phyloP scores from a whole-genome alignment of 2,329 filamentous ascomycete genomes.

The Stagonosporopsis tanaceti region DNA sequence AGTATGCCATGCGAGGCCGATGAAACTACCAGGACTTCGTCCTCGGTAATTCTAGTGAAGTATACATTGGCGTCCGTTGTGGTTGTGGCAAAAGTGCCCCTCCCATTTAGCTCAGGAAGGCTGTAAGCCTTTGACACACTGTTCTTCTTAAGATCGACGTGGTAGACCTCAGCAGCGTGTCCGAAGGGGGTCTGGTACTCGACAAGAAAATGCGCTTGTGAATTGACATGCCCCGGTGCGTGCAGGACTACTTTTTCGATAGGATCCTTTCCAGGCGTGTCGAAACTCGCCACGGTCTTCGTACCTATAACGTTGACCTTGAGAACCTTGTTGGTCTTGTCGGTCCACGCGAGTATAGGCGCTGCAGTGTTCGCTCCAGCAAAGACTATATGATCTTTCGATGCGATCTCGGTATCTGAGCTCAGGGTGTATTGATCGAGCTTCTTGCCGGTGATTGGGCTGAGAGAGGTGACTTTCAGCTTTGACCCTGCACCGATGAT shows the following conservation, averaged over 20 bases:
- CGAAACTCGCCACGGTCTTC: slow-evolving; percentile 55
- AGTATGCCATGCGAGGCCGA: slow-evolving; percentile 80
- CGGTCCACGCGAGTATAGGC: slow-evolving; percentile 79
- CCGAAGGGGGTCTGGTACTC: slow-evolving; percentile 75
- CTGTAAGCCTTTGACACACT: slow-evolving; percentile 80
- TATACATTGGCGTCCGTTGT: slow-evolving; percentile 83
- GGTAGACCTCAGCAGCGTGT: slow-evolving; percentile 86
- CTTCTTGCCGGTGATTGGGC: slow-evolving; percentile 75
- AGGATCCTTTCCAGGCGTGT: slow-evolving; percentile 50
- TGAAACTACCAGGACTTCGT: slow-evolving; percentile 76
- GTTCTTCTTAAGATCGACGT: slow-evolving; percentile 75
- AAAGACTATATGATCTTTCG: slow-evolving; percentile 71
- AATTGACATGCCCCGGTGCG: slow-evolving; percentile 74
- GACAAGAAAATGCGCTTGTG: slow-evolving; percentile 83
- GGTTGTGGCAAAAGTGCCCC: slow-evolving; percentile 80
- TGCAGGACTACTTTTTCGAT: slow-evolving; percentile 70
- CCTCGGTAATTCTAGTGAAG: slow-evolving; percentile 81
- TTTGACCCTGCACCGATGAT: slow-evolving; percentile 69
- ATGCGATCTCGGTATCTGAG: slow-evolving; percentile 76
- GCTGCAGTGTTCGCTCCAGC: slow-evolving; percentile 79
- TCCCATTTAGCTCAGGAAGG: slow-evolving; percentile 73
- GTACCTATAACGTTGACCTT: slow-evolving; percentile 73
- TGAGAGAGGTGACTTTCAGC: slow-evolving; percentile 77
- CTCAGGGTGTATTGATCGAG: slow-evolving; percentile 75
- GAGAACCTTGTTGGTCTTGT: slow-evolving; percentile 67